Base-by-base conservation (phyloP, 192 early-diverging fungal genomes). In the Borealophlyctis nickersoniae region DNA sequence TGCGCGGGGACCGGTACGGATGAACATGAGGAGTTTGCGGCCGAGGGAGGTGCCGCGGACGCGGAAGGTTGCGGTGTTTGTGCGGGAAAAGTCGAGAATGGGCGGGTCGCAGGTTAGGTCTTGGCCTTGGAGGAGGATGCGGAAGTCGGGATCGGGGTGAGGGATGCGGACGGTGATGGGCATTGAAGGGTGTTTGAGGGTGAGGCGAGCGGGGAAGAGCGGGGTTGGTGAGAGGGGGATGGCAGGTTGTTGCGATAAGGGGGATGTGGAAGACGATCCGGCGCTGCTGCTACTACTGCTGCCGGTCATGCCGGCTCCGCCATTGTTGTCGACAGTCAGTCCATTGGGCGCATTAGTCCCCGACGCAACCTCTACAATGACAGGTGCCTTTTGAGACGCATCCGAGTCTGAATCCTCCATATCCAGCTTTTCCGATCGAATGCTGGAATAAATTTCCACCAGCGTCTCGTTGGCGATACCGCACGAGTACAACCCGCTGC, bases 1-100 rank as follows among this genome's bases (percentile, higher is more conserved):
- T 11, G 58, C 2, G 16, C 73, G 71, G n/a, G n/a, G n/a, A n/a
- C n/a, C n/a, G n/a, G n/a, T n/a, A n/a, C n/a, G 79, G 16, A 67
- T 58, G 60, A 88, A 83, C 62, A 85, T 85, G 45, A 88, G 63
- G 1, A 77, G 75, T 56, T 81, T 88, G 19, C 82, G 69, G n/a
- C 87, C 87, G 0, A 85, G 79, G 7, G 71, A 72, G 0, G 70
- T 66, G 2, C 83, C 85, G 5, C 77, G 79, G 50, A 88, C 75
- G 24, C 72, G 77, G 65, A 88, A 88, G 7, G 70, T 69, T 27
- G 81, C 81, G 35, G 71, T 77, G 5, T 69, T 58, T 26, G 76
- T 70, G 1, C 60, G 54, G n/a, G 75, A 67, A 62, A 88, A 88
- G 33, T 82, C 80, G 0, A 88, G 75, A 2, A 84, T 49, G 11